These are phyloP conservation scores for Coniochaeta hoffmannii DNA, from an alignment of 2,329 filamentous ascomycete genomes.

Conservation along the genomic window DNA sequence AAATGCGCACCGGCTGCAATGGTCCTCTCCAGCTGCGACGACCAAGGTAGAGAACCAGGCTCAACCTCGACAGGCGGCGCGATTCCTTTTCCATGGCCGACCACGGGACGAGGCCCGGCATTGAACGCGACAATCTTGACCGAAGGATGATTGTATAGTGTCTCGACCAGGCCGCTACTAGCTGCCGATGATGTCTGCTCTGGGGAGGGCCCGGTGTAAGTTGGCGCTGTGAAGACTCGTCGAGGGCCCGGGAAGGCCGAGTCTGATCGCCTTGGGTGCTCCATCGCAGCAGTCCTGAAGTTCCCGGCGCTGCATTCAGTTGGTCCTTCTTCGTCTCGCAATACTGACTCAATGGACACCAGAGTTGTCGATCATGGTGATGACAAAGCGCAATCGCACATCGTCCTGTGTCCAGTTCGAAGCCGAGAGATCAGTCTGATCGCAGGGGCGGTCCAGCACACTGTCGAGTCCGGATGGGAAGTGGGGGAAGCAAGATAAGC, in stretches of 20 bases:
- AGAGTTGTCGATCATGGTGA: not conserved
- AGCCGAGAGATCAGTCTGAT: not conserved
- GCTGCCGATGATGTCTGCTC: slow-evolving; percentile 10
- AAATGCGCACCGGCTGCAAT: slow-evolving; percentile 60
- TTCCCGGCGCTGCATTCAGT: slow-evolving; percentile 2
- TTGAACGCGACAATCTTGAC: slow-evolving; percentile 59
- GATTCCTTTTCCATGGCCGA: slow-evolving; percentile 23
- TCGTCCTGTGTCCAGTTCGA: not conserved
- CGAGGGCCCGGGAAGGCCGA: slow-evolving; percentile 15
- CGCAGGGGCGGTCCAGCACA: not conserved
- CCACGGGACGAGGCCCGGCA: slow-evolving; percentile 24
- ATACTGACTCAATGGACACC: not conserved
- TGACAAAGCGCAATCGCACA: not conserved
- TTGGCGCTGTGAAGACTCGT: slow-evolving; percentile 29
- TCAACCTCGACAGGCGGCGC: slow-evolving; percentile 32
- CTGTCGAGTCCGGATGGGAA: not conserved
- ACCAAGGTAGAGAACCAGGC: slow-evolving; percentile 63
- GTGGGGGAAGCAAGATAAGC: not conserved
- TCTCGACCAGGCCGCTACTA: slow-evolving; percentile 46
- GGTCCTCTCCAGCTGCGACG: slow-evolving; percentile 69
- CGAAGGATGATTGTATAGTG: slow-evolving; percentile 65
- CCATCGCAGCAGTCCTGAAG: slow-evolving; percentile 10
- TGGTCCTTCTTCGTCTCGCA: slow-evolving; percentile 2
- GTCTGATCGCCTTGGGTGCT: slow-evolving; percentile 13
- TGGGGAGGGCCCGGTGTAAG: slow-evolving; percentile 14